These are phyloP conservation scores for Myriosclerotinia curreyana DNA, from an alignment of 2,329 filamentous ascomycete genomes.

Conservation along the genomic window DNA sequence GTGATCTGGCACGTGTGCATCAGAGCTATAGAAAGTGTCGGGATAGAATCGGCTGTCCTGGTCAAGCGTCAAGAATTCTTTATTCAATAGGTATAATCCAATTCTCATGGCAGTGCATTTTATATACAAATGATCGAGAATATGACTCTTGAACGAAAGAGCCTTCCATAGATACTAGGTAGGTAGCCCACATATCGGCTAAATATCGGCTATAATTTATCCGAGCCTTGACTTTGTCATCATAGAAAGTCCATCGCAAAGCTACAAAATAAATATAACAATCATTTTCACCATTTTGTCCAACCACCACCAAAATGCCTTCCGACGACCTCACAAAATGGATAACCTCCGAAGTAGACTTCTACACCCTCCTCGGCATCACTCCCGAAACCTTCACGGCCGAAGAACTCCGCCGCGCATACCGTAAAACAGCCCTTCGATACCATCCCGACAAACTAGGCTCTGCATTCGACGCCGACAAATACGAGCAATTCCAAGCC, in stretches of 20 bases:
- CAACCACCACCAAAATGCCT: conserved; percentile 31
- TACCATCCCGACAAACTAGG: conserved; percentile 92
- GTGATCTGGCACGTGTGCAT: neutral
- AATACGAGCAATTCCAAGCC: conserved; percentile 81
- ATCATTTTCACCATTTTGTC: neutral
- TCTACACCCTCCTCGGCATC: conserved; percentile 38
- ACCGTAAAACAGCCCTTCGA: conserved; percentile 80
- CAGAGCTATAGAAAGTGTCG: neutral
- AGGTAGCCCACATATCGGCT: neutral
- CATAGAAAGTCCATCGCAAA: neutral
- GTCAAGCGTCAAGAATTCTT: neutral
- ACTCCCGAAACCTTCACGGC: conserved; percentile 31
- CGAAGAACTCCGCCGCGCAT: conserved; percentile 51
- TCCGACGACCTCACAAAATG: conserved; percentile 38
- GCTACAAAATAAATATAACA: neutral
- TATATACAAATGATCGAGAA: neutral
- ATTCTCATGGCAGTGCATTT: neutral
- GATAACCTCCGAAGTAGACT: conserved; percentile 38
- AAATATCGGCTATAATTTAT: neutral
- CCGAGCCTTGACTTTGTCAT: neutral
- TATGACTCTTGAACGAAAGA: neutral
- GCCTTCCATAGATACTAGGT: neutral
- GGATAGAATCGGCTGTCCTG: neutral
- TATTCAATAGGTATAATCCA: neutral
- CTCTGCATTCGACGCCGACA: conserved; percentile 68